Percentiles rank a stretch among this genome's conserved stretches.
These are phyloP conservation scores for Austroboletus eburneus DNA, from an alignment of 768 basidiomycete genomes.

Conservation along the genomic window DNA sequence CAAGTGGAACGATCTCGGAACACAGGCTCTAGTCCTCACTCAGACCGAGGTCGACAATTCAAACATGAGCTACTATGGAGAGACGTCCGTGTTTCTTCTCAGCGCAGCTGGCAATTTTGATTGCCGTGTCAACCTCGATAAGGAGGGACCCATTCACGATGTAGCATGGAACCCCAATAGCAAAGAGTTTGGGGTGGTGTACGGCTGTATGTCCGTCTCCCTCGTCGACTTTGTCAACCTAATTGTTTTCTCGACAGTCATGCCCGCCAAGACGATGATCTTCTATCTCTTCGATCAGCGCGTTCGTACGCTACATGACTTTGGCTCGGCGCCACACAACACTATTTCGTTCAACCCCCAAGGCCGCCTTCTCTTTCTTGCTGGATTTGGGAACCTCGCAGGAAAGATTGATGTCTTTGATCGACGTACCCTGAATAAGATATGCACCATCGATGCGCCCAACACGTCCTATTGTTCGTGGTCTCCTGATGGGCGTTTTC, in stretches of 20 bases:
- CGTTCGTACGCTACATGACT: slow-evolving; percentile 83
- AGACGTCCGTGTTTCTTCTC: slow-evolving; percentile 91
- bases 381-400: slow-evolving; percentile 95
- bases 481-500: slow-evolving; percentile 89
- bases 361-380: slow-evolving; percentile 80
- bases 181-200: slow-evolving; percentile 94
- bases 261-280: slow-evolving; percentile 91
- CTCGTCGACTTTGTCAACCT: neutral
- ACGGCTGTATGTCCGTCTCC: slow-evolving; percentile 72
- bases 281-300: slow-evolving; percentile 95
- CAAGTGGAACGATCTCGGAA: slow-evolving; percentile 96
- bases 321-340: slow-evolving; percentile 86
- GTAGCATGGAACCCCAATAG: slow-evolving; percentile 95
- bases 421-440: slow-evolving; percentile 77
- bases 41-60: slow-evolving; percentile 97
- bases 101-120: slow-evolving; percentile 93
- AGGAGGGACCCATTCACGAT: slow-evolving; percentile 97
- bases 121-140: slow-evolving; percentile 82
- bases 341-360: slow-evolving; percentile 95
- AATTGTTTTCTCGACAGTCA: slow-evolving; percentile 46
- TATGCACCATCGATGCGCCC: slow-evolving; percentile 78
- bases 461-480: slow-evolving; percentile 95
- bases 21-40: slow-evolving; percentile 85
- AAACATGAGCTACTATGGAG: slow-evolving; percentile 97
- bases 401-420: slow-evolving; percentile 93